Conservation (phyloP, 495 filamentous ascomycete genomes). For the Trichoderma parareesei region DNA sequence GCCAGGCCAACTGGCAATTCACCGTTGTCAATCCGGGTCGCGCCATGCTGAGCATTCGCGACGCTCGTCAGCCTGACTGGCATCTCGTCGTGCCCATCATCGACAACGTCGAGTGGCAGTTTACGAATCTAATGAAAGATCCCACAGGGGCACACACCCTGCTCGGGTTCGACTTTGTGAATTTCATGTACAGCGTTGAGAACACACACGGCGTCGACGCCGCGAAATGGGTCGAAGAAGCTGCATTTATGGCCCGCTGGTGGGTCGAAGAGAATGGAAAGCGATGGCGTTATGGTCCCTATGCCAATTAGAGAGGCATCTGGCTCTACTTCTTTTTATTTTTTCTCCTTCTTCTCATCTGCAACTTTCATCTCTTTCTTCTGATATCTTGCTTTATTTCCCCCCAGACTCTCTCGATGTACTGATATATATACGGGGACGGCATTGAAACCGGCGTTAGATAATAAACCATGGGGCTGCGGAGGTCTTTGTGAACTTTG, state of each 20-base stretch:
- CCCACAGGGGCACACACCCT: constrained; percentile 28
- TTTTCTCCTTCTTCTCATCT: not conserved
- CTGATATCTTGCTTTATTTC: not conserved
- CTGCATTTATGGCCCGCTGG: constrained; percentile 15
- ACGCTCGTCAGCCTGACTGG: constrained; percentile 30
- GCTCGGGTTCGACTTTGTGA: constrained; percentile 26
- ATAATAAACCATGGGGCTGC: not conserved
- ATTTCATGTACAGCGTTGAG: constrained; percentile 23
- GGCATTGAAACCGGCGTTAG: constrained; percentile 1
- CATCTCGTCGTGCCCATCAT: constrained; percentile 34
- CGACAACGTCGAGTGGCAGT: constrained; percentile 30
- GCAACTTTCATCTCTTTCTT: not conserved
- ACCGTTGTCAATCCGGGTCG: constrained; percentile 41
- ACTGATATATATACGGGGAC: not conserved
- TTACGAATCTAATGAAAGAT: constrained; percentile 29
- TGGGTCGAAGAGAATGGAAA: constrained; percentile 11
- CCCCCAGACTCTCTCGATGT: not conserved
- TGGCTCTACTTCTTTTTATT: not conserved
- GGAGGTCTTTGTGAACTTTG: not conserved
- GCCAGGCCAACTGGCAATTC: constrained; percentile 36
- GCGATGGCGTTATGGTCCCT: constrained; percentile 9
- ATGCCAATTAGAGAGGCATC: not conserved
- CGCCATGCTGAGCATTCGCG: constrained; percentile 31
- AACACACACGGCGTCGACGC: constrained; percentile 27
- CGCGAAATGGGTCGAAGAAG: constrained; percentile 36